Percentiles rank a stretch among this genome's conserved stretches.
Conservation (phyloP, 1,284 basidiomycete genomes). For the Baeospora myosura region DNA sequence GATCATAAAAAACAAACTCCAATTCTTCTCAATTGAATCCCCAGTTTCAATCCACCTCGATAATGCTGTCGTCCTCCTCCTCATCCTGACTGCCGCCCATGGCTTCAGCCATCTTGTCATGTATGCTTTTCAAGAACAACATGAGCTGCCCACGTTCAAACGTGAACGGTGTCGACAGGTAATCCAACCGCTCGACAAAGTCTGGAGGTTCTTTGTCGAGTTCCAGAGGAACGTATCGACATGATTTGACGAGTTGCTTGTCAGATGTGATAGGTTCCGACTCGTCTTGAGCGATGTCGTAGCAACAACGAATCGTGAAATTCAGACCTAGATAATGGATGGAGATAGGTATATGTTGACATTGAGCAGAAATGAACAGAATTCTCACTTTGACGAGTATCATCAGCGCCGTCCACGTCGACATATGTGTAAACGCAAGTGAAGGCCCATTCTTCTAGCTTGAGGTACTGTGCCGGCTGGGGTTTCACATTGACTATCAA, state of each 20-base stretch:
- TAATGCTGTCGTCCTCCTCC: conserved; percentile 22
- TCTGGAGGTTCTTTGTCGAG: conserved; percentile 52
- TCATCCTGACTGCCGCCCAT: conserved; percentile 24
- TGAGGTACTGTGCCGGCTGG: conserved; percentile 24
- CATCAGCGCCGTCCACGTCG: conserved; percentile 24
- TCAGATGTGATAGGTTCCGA: conserved; percentile 22
- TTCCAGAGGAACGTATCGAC: conserved; percentile 56
- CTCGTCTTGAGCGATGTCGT: conserved; percentile 24
- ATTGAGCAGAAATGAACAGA: background rate
- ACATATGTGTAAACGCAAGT: conserved; percentile 46
- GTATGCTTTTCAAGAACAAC: conserved; percentile 42
- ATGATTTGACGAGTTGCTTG: conserved; percentile 36
- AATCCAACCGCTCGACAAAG: conserved; percentile 50
- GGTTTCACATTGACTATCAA: conserved; percentile 43
- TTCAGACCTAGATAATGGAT: conserved; percentile 37
- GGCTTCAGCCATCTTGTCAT: conserved; percentile 39
- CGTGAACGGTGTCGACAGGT: conserved; percentile 55
- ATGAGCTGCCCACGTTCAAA: conserved; percentile 60
- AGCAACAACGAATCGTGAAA: conserved; percentile 49
- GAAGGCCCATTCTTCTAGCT: conserved; percentile 38
- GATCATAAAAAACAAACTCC: too few relatives aligned
- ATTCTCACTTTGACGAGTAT: conserved; percentile 33
- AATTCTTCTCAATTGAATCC: too few relatives aligned
- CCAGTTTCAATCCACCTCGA: conserved; percentile 11
- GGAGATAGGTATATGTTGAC: background rate